Evolutionary conservation across 2,329 filamentous ascomycete genomes (phyloP), one percentile per base, ranked within the genome.

Genomic region (Stagonosporopsis tanaceti): DNA sequence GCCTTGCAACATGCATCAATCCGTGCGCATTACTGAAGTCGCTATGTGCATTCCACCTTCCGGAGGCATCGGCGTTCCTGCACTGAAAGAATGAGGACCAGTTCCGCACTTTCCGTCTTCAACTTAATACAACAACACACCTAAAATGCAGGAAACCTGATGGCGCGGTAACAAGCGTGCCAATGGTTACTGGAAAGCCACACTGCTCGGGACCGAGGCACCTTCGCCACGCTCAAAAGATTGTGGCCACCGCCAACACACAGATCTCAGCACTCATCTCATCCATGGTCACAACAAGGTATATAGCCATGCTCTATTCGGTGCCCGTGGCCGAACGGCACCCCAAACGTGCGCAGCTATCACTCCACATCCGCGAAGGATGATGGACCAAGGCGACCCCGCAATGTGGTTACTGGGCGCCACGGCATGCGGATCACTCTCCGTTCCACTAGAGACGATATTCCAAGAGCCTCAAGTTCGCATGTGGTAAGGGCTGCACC

Each of bases 331-430:
- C 44, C 17, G 24, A 47, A 39, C 38, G n/a, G 41, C 41, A 38
- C 25, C 32, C 39, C 24, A 38, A 17, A 35, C 15, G 46, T 50
- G 46, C 32, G 4, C 6, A 34, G 8, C 15, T 24, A 25, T 38
- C 45, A 22, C 32, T 46, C 50, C 40, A 44, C 35, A 53, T 47
- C 34, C 46, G 34, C 20, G 25, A 20, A 34, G 9, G 4, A 15
- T 12, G 11, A 20, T 37, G 38, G 11, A 47, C 61, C 57, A 60
- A 65, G 57, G 38, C 32, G 47, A 61, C 63, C 61, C 63, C 63
- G 61, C 63, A 65, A 48, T 58, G 24, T 65, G 59, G 52, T 54
- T 50, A 52, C 42, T 28, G 12, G 15, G 46, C 47, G 44, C 50
- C 53, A 40, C 32, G 53, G 37, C 53, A 4, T 2, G n/a, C 53